Evolutionary conservation across 2,329 filamentous ascomycete species (phyloP).

Genomic region (Madurella mycetomatis): DNA sequence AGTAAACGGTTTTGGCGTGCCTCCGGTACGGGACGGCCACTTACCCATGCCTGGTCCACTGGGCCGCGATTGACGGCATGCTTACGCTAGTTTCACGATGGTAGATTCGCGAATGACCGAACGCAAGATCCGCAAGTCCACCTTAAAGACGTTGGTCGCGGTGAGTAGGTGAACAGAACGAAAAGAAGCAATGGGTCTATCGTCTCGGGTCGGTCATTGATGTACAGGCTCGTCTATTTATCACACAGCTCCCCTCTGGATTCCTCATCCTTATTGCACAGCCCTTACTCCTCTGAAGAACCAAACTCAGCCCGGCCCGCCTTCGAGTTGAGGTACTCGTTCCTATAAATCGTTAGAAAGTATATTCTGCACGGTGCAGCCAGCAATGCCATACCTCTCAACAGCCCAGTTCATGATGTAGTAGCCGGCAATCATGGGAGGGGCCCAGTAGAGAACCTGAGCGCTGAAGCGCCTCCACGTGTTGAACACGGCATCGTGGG

Average conservation of each 20-base stretch:
- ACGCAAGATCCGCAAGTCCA: background rate
- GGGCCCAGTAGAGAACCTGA: slow-evolving; percentile 85
- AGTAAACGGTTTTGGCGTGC: too few species aligned
- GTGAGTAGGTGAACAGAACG: background rate
- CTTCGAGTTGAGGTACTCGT: slow-evolving; percentile 80
- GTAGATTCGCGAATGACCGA: background rate
- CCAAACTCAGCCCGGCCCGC: slow-evolving; percentile 56
- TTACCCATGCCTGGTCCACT: too few species aligned
- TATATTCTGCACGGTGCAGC: slow-evolving; percentile 15
- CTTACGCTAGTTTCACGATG: too few species aligned
- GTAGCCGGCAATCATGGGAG: slow-evolving; percentile 75
- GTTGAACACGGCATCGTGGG: slow-evolving; percentile 90
- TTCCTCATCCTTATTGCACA: background rate
- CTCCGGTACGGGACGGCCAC: too few species aligned
- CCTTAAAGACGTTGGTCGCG: too few species aligned
- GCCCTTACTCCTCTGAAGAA: slow-evolving; percentile 39
- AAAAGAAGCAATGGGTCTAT: slow-evolving; percentile 13
- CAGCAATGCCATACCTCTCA: slow-evolving; percentile 64
- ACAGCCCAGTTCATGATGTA: slow-evolving; percentile 84
- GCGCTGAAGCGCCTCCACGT: slow-evolving; percentile 77
- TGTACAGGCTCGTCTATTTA: slow-evolving; percentile 26
- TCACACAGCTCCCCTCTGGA: slow-evolving; percentile 12
- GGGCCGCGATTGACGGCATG: too few species aligned
- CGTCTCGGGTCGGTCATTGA: slow-evolving; percentile 15
- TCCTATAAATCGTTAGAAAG: slow-evolving; percentile 48